Conservation (phyloP, 225 moss, liverwort and hornwort species). For the Bryoerythrophyllum caledonicum region DNA sequence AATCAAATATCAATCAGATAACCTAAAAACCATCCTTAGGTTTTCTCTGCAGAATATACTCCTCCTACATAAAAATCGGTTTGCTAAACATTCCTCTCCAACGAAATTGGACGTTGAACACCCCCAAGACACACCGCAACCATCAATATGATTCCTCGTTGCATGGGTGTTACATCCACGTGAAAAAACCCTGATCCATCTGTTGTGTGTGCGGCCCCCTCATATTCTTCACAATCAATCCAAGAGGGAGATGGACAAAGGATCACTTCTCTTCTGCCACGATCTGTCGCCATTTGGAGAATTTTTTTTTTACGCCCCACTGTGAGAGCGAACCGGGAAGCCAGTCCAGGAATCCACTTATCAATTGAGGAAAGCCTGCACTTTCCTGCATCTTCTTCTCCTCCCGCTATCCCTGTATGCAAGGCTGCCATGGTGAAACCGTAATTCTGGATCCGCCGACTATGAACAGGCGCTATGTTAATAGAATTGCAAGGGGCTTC, state of each 20-base stretch:
- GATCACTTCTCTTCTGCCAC: conserved; percentile 8
- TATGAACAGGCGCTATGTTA: conserved; percentile 19
- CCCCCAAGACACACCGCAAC: neutral
- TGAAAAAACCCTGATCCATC: conserved; percentile 2
- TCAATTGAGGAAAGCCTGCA: conserved; percentile 26
- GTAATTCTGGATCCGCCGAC: conserved; percentile 22
- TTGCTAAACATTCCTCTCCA: neutral
- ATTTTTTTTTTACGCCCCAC: conserved; percentile 4
- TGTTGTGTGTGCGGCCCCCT: neutral
- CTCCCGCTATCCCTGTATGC: conserved; percentile 15
- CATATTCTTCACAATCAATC: conserved; percentile 9
- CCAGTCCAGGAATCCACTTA: too few species aligned
- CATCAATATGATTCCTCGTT: neutral
- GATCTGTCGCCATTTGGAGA: conserved; percentile 5
- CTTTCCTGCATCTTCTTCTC: conserved; percentile 19
- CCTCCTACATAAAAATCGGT: conserved; percentile 12
- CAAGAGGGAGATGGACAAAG: neutral
- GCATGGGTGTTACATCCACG: neutral
- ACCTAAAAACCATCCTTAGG: neutral
- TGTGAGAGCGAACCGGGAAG: neutral
- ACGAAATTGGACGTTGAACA: neutral
- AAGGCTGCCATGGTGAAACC: conserved; percentile 37
- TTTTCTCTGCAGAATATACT: neutral
- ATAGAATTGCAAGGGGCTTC: conserved; percentile 21
- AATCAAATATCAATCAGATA: neutral